Evolutionary conservation across 305 asterid species (phyloP).

Genomic region (Fraxinus greggii): DNA sequence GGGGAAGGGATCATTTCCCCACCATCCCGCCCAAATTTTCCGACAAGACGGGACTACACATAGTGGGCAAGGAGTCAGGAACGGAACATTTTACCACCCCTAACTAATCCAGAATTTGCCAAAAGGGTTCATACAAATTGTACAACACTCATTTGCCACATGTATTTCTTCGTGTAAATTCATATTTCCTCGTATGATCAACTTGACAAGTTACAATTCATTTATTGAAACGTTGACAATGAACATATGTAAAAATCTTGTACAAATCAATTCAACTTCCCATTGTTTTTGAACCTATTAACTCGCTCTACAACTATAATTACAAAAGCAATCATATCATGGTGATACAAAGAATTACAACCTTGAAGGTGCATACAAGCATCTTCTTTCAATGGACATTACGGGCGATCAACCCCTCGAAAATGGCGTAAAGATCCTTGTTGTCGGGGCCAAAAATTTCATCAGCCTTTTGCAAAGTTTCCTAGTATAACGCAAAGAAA

Average conservation of each 20-base stretch:
- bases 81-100: too few species aligned
- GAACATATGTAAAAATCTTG: slow-evolving; percentile 20
- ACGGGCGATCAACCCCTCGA: slow-evolving; percentile 83
- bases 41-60: too few species aligned
- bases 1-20: too few species aligned
- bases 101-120: neutral
- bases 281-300: slow-evolving; percentile 15
- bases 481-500: slow-evolving; percentile 38
- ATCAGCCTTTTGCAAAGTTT: slow-evolving; percentile 80
- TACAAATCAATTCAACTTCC: slow-evolving; percentile 20
- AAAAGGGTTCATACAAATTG: neutral
- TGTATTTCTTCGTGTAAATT: neutral
- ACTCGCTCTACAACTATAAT: slow-evolving; percentile 21
- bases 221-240: slow-evolving; percentile 10
- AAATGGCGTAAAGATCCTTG: slow-evolving; percentile 75
- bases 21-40: too few species aligned
- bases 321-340: slow-evolving; percentile 13
- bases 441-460: slow-evolving; percentile 90
- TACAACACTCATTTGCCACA: neutral
- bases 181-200: neutral
- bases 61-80: too few species aligned
- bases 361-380: neutral
- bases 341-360: neutral
- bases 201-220: neutral
- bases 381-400: slow-evolving; percentile 48